Evolutionary conservation across 1,284 basidiomycete species (phyloP), one percentile per base, ranked within the genome.

Genomic region (Trichosporon asahii): DNA sequence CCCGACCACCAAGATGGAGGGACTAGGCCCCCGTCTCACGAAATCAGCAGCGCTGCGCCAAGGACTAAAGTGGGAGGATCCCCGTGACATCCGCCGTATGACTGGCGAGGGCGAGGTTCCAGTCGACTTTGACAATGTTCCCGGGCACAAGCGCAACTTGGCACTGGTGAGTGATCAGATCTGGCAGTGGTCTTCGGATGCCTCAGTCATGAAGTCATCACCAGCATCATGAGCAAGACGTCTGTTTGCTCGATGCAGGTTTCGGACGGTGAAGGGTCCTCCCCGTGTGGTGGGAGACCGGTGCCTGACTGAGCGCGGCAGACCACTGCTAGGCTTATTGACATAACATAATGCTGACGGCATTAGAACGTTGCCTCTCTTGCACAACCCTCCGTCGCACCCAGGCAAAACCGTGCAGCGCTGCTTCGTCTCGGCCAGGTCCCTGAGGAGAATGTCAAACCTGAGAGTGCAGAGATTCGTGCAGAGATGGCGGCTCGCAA

Each of bases 31-130:
- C 0, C 74, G 75, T n/a, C 77, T 80, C 69, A 79, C 74, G 23
- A 80, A 79, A 63, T 68, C 75, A 4, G 75, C 79, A 0, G 78
- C 77, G 3, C 66, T 79, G 21, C 68, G 79, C 31, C 72, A 73
- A 61, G 78, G 77, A 2, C 63, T 80, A n/a, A 68, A 75, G 18
- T 79, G 79, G 79, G 74, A 76, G 25, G 76, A 72, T 31, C 72
- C 72, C 7, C 65, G 72, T 15, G 72, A 73, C 25, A 57, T 29
- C 0, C 68, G 72, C 15, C 64, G 70, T 3, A 70, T 53, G 21
- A 29, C 65, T 5, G 70, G 68, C 35, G 70, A 68, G 21, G 57
- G 57, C 12, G 70, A 68, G 23, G 40, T 63, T 4, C 68, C 66
- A 1, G 70, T 71, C 49, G 71, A 55, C 25, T 76, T 74, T 70